Conservation (phyloP, 371 early-diverging fungal species). For the Apophysomyces elegans region DNA sequence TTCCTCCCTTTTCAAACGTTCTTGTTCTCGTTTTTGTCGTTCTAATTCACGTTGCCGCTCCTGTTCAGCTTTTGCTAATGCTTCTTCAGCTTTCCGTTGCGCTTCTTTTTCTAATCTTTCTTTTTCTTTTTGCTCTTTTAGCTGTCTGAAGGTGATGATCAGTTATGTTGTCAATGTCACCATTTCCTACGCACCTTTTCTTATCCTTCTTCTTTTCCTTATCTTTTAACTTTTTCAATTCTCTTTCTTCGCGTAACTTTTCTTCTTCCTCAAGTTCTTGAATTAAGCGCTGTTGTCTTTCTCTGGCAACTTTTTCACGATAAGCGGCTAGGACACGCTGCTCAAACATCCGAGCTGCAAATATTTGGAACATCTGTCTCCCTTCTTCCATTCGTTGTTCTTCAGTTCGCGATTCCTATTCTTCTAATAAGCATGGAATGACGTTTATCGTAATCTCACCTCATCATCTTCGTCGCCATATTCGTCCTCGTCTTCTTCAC, state of each 20-base stretch:
- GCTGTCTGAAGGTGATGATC: slow-evolving; percentile 16
- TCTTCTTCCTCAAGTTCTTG: slow-evolving; percentile 82
- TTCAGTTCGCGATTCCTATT: slow-evolving; percentile 71
- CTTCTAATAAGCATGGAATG: slow-evolving; percentile 1
- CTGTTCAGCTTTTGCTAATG: slow-evolving; percentile 21
- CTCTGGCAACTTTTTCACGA: slow-evolving; percentile 85
- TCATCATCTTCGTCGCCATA: slow-evolving; percentile 63
- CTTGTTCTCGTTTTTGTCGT: slow-evolving; percentile 55
- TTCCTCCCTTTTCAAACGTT: slow-evolving; percentile 56
- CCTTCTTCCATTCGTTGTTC: slow-evolving; percentile 89
- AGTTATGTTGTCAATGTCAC: not conserved
- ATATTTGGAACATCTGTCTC: slow-evolving; percentile 90
- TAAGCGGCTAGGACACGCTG: slow-evolving; percentile 89
- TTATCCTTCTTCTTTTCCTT: slow-evolving; percentile 69
- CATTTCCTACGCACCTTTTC: slow-evolving; percentile 39
- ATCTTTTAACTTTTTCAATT: slow-evolving; percentile 63
- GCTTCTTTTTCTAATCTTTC: slow-evolving; percentile 36
- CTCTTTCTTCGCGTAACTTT: slow-evolving; percentile 64
- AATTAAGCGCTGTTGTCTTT: slow-evolving; percentile 77
- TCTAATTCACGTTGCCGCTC: slow-evolving; percentile 39
- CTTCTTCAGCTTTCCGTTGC: slow-evolving; percentile 35
- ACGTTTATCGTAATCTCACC: slow-evolving; percentile 20
- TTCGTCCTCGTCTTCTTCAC: slow-evolving; percentile 58
- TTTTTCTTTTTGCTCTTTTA: slow-evolving; percentile 37
- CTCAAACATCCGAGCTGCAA: slow-evolving; percentile 94